phyloP scores from a whole-genome alignment of 2,329 filamentous ascomycete species.

The Trichoderma brevicompactum region DNA sequence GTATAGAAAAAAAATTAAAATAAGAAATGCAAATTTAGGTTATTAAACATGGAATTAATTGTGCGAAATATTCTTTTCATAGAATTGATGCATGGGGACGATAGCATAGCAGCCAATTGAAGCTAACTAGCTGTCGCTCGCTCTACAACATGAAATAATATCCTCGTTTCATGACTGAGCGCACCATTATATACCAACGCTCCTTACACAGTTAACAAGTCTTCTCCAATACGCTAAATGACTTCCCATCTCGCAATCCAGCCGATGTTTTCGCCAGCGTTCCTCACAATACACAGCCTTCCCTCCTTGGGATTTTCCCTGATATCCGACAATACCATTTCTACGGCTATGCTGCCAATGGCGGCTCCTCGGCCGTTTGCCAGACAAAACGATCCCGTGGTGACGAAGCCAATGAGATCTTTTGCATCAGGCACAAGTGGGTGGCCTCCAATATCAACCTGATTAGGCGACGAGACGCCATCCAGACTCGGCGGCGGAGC shows the following conservation, averaged over 20 bases:
- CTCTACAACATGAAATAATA: neutral
- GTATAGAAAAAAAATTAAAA: too few species aligned
- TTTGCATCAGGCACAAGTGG: conserved; percentile 71
- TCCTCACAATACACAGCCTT: conserved; percentile 76
- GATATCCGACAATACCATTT: conserved; percentile 54
- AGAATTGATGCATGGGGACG: too few species aligned
- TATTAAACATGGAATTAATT: too few species aligned
- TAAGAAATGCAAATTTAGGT: too few species aligned
- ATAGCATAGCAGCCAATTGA: too few species aligned
- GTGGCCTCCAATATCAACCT: conserved; percentile 53
- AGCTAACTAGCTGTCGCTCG: too few species aligned
- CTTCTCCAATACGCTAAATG: conserved; percentile 43
- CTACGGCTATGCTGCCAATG: conserved; percentile 70
- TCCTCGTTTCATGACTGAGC: too few species aligned
- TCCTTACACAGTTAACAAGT: too few species aligned
- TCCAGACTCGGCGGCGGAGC: conserved; percentile 40
- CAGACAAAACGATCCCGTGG: conserved; percentile 81
- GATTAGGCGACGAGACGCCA: conserved; percentile 40
- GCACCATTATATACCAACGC: too few species aligned
- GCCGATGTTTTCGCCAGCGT: conserved; percentile 77
- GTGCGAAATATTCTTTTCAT: too few species aligned
- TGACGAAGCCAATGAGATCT: conserved; percentile 89
- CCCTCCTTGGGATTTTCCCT: conserved; percentile 47
- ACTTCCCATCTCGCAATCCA: conserved; percentile 80
- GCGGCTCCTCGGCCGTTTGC: conserved; percentile 75